phyloP scores from a whole-genome alignment of 148 eudicot species.

The Nyssa sinensis region DNA sequence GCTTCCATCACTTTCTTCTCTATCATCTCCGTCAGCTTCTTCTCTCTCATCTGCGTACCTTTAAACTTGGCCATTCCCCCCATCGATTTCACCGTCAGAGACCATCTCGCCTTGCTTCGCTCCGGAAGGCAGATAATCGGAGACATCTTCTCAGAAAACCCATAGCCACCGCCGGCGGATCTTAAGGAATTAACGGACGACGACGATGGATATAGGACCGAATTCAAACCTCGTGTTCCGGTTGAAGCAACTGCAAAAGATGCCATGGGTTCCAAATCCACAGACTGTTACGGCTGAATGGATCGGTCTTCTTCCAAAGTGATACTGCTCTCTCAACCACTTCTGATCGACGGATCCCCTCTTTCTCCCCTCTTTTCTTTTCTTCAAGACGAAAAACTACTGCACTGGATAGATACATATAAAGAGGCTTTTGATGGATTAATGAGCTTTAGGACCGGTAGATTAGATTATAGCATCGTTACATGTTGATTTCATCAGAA shows the following conservation, averaged over 20 bases:
- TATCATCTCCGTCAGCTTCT: constrained; percentile 42
- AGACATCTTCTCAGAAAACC: background rate
- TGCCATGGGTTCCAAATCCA: background rate
- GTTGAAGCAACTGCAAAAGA: constrained; percentile 1
- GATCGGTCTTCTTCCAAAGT: background rate
- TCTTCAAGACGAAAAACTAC: too few species aligned
- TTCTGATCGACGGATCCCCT: background rate
- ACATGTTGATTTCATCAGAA: background rate
- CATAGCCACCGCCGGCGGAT: background rate
- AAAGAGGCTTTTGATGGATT: background rate
- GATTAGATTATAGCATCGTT: background rate
- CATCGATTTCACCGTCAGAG: background rate
- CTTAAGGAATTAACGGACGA: background rate
- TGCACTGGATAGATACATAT: background rate
- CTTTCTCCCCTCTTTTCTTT: background rate
- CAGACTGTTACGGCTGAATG: background rate
- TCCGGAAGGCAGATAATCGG: background rate
- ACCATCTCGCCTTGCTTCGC: background rate
- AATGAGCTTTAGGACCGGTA: background rate
- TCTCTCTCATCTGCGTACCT: constrained; percentile 44
- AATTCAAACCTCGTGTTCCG: background rate
- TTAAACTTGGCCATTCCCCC: constrained; percentile 29
- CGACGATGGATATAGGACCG: background rate
- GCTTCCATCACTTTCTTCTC: constrained; percentile 44
- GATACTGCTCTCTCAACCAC: background rate